Percentiles rank a stretch among this genome's conserved stretches.
Evolutionary conservation across 2,329 filamentous ascomycete species (phyloP).

Genomic region (Coleophoma cylindrospora): DNA sequence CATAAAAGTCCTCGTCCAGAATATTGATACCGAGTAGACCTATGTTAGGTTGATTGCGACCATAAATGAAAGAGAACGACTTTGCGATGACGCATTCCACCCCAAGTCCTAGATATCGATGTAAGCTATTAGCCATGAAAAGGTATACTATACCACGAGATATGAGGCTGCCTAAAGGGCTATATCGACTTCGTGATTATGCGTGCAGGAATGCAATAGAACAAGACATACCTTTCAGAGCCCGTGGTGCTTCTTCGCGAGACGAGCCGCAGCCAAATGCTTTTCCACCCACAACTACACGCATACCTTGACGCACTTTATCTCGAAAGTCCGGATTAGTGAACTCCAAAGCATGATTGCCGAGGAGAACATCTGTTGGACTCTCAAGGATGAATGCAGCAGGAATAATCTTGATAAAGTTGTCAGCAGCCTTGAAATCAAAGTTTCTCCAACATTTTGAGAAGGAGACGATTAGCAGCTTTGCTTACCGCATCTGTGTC

Average conservation of each 20-base stretch:
- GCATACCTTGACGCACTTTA: slow-evolving; percentile 28
- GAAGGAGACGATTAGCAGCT: background rate
- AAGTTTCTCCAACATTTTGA: background rate
- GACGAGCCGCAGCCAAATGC: slow-evolving; percentile 41
- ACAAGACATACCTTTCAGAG: slow-evolving; percentile 25
- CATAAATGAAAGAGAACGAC: slow-evolving; percentile 41
- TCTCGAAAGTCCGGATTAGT: slow-evolving; percentile 35
- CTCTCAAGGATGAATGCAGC: slow-evolving; percentile 29
- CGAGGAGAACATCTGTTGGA: slow-evolving; percentile 28
- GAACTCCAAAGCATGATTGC: slow-evolving; percentile 33
- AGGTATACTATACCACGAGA: background rate
- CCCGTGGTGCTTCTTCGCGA: slow-evolving; percentile 36
- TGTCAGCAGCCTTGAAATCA: background rate
- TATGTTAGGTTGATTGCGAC: slow-evolving; percentile 37
- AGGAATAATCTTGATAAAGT: slow-evolving; percentile 31
- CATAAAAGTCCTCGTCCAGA: slow-evolving; percentile 32
- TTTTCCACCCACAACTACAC: slow-evolving; percentile 39
- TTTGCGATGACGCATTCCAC: slow-evolving; percentile 37
- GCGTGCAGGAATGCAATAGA: background rate
- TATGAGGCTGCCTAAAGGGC: background rate
- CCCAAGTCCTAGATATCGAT: slow-evolving; percentile 19
- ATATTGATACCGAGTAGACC: slow-evolving; percentile 39
- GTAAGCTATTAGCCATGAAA: background rate
- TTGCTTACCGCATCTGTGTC: slow-evolving; percentile 35
- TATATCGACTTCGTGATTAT: background rate